Base-by-base conservation (phyloP, 345 rosid species). In the Pistacia integerrima region DNA sequence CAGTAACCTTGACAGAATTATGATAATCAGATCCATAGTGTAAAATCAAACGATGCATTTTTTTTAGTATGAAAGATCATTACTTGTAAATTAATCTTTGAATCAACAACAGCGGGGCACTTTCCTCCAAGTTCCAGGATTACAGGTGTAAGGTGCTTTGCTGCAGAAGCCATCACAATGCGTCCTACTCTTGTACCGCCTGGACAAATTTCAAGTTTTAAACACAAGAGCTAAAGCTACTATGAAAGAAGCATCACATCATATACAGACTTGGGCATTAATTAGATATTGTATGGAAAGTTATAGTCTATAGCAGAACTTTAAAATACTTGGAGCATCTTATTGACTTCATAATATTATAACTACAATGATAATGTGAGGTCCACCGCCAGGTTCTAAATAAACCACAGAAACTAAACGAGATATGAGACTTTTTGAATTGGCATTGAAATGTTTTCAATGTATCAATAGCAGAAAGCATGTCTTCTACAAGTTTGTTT, bases 111-210 rank as follows among this genome's bases (percentile, higher is more conserved):
- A 2, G 87, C 89, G 0, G 91, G 91, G 78, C 89, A 84, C 73
- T 88, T 88, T 35, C 91, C 91, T 72, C 89, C 89, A 48, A 86
- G 91, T 71, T 88, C 91, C 49, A 84, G 76, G 57, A 82, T 59
- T 25, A 86, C 86, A 4, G 89, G 89, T 0, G 91, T 84, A 9
- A 84, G 89, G 84, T 84, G 84, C 81, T 85, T 88, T 8, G 88
- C 88, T 20, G 91, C 91, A 6, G 89, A 88, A n/a, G 86, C 75
- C 91, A 88, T 84, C 48, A 88, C 88, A 44, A 88, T 86, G 9
- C 81, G 77, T 3, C 88, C 89, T 25, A 88, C 89, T 68, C 82
- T 83, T 10, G 77, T 60, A 73, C 91, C 74, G 38, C 89, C 91
- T 86, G 58, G 16, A 74, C 1, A 57, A 55, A 5, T 10, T 70